These are phyloP conservation scores for Tuber borchii DNA, from an alignment of 495 filamentous ascomycete species.

Conservation along the genomic window DNA sequence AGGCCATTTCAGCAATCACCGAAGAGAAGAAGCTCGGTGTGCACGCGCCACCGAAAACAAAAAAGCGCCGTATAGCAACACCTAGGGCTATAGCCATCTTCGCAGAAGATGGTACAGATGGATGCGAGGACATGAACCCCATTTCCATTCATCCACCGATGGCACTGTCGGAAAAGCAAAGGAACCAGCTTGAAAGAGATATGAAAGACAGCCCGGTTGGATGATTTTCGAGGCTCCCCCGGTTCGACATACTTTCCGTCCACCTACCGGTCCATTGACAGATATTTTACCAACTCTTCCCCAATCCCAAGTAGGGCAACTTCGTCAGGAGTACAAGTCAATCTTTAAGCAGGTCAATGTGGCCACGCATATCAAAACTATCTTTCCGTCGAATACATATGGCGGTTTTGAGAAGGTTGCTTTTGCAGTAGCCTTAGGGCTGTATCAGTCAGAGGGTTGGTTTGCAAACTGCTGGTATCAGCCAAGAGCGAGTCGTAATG, in stretches of 20 bases:
- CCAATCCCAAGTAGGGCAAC: constrained; percentile 74
- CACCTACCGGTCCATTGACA: constrained; percentile 64
- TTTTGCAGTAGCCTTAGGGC: constrained; percentile 82
- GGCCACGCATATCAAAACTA: constrained; percentile 86
- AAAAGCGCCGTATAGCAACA: too few species aligned
- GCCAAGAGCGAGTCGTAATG: constrained; percentile 69
- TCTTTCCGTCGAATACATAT: constrained; percentile 61
- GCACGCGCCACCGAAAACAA: too few species aligned
- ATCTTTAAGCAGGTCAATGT: constrained; percentile 85
- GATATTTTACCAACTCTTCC: constrained; percentile 76
- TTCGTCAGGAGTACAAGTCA: constrained; percentile 83
- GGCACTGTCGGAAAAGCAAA: too few species aligned
- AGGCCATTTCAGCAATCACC: too few species aligned
- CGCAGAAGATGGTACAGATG: too few species aligned
- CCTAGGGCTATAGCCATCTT: too few species aligned
- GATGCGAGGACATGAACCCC: too few species aligned
- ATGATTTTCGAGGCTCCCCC: too few species aligned
- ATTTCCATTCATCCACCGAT: too few species aligned
- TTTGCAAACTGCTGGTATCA: constrained; percentile 99
- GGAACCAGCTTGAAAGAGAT: too few species aligned
- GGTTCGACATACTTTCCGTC: constrained; percentile 56
- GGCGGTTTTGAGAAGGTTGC: constrained; percentile 72
- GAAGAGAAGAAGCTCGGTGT: too few species aligned
- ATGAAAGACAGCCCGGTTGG: too few species aligned
- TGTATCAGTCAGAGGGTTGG: constrained; percentile 90